phyloP scores from a whole-genome alignment of 768 basidiomycete species.

The Leccinum uliginosum region DNA sequence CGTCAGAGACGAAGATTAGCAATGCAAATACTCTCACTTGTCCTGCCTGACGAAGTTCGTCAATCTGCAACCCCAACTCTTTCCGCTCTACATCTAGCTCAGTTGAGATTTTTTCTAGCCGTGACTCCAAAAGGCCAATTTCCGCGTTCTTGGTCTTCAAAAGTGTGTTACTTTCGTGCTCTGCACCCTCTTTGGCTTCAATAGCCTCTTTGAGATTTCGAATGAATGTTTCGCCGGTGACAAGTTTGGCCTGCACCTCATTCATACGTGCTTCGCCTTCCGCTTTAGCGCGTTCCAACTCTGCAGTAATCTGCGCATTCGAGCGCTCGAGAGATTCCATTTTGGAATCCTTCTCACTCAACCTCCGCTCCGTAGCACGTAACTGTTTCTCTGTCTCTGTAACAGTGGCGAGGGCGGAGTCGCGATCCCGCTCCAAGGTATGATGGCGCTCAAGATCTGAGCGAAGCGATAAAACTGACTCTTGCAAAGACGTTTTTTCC shows the following conservation, averaged over 20 bases:
- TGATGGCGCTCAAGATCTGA: constrained; percentile 23
- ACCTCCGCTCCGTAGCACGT: constrained; percentile 37
- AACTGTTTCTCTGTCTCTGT: constrained; percentile 42
- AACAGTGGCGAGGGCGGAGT: constrained; percentile 37
- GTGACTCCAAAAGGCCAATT: constrained; percentile 49
- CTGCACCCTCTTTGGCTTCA: constrained; percentile 46
- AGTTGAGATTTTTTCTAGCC: constrained; percentile 40
- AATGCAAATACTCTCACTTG: constrained; percentile 49
- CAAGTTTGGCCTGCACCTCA: constrained; percentile 43
- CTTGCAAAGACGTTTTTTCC: constrained; percentile 61
- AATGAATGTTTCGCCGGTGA: constrained; percentile 41
- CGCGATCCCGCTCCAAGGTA: constrained; percentile 40
- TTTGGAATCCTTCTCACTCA: constrained; percentile 42
- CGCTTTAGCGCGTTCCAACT: constrained; percentile 43
- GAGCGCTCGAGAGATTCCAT: constrained; percentile 46
- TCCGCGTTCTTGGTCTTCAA: constrained; percentile 59
- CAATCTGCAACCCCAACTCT: constrained; percentile 70
- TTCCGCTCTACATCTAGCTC: constrained; percentile 55
- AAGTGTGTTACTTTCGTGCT: constrained; percentile 45
- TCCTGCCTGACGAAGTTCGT: constrained; percentile 83
- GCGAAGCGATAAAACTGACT: constrained; percentile 24
- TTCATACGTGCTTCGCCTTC: constrained; percentile 40
- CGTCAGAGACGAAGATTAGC: neutral
- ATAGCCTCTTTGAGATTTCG: constrained; percentile 50
- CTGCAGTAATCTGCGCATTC: constrained; percentile 33